Evolutionary conservation across 2,329 filamentous ascomycete genomes (phyloP).

Genomic region (Purpureocillium takamizusanense): DNA sequence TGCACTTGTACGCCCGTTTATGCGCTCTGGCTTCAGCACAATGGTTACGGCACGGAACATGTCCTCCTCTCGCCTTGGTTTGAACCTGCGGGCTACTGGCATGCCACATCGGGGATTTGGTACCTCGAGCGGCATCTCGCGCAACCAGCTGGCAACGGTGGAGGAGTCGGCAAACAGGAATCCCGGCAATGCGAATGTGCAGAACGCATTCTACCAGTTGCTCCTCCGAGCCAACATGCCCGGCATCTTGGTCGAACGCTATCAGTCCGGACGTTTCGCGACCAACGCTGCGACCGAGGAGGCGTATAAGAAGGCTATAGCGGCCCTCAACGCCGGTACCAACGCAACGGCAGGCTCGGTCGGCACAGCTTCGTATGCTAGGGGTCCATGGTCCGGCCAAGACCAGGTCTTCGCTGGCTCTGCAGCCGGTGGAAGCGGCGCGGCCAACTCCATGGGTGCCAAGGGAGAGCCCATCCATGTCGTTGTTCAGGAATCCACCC

Average conservation of each 20-base stretch:
- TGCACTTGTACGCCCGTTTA: conserved; percentile 14
- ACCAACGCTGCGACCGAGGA: conserved; percentile 69
- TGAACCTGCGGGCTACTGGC: not conserved
- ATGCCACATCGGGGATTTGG: conserved; percentile 28
- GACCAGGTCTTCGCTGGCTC: conserved; percentile 20
- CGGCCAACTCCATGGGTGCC: conserved; percentile 42
- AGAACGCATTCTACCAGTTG: conserved; percentile 90
- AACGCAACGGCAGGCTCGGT: conserved; percentile 14
- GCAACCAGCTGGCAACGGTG: conserved; percentile 67
- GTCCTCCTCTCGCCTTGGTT: conserved; percentile 7
- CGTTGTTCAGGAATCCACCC: conserved; percentile 83
- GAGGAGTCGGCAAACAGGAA: conserved; percentile 93
- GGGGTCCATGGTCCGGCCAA: conserved; percentile 18
- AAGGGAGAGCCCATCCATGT: conserved; percentile 89
- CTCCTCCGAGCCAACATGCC: conserved; percentile 89
- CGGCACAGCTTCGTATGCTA: conserved; percentile 10
- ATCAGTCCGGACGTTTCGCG: conserved; percentile 78
- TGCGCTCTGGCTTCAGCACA: conserved; percentile 12
- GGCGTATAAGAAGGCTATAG: conserved; percentile 68
- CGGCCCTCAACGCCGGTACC: conserved; percentile 20
- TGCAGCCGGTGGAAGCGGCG: conserved; percentile 10
- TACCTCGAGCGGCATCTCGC: conserved; percentile 40
- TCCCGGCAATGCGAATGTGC: conserved; percentile 74
- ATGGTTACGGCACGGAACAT: conserved; percentile 10
- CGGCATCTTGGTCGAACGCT: conserved; percentile 82